Evolutionary conservation across 768 basidiomycete species (phyloP).

Genomic region (Cytidiella melzeri): DNA sequence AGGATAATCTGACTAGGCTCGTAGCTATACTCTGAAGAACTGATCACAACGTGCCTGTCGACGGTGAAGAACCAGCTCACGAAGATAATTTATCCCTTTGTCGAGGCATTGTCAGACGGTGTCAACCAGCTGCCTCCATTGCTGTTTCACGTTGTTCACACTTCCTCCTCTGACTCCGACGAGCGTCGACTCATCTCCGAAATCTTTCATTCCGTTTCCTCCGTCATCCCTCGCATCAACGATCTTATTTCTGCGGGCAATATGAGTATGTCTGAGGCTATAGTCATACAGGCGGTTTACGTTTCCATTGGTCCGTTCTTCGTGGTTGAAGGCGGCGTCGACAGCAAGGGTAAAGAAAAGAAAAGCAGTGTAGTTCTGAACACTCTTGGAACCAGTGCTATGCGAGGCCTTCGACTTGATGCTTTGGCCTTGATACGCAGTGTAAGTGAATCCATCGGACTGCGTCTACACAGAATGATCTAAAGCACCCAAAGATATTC

Average conservation of each 20-base stretch:
- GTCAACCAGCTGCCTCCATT: slow-evolving; percentile 38
- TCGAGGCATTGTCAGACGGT: slow-evolving; percentile 53
- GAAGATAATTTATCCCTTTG: slow-evolving; percentile 78
- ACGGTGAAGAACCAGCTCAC: slow-evolving; percentile 77
- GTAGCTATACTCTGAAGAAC: slow-evolving; percentile 91
- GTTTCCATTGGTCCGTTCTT: slow-evolving; percentile 95
- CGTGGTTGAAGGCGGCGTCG: slow-evolving; percentile 59
- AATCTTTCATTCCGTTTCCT: slow-evolving; percentile 65
- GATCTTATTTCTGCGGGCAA: slow-evolving; percentile 65
- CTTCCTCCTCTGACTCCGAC: slow-evolving; percentile 27
- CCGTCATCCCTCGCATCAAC: slow-evolving; percentile 70
- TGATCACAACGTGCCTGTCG: slow-evolving; percentile 72
- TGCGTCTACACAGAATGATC: neutral
- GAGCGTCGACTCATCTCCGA: slow-evolving; percentile 52
- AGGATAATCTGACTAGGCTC: neutral
- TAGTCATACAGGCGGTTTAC: slow-evolving; percentile 91
- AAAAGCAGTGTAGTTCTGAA: slow-evolving; percentile 53
- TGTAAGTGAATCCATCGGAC: slow-evolving; percentile 43
- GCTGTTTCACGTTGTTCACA: slow-evolving; percentile 45
- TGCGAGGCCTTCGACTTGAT: slow-evolving; percentile 77
- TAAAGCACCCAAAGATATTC: slow-evolving; percentile 58
- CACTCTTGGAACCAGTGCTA: slow-evolving; percentile 71
- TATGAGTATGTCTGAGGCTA: slow-evolving; percentile 79
- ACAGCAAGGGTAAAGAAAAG: slow-evolving; percentile 49
- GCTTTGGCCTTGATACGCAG: slow-evolving; percentile 80